Conservation (phyloP, 768 basidiomycete genomes). For the Candolleomyces eurysporus region DNA sequence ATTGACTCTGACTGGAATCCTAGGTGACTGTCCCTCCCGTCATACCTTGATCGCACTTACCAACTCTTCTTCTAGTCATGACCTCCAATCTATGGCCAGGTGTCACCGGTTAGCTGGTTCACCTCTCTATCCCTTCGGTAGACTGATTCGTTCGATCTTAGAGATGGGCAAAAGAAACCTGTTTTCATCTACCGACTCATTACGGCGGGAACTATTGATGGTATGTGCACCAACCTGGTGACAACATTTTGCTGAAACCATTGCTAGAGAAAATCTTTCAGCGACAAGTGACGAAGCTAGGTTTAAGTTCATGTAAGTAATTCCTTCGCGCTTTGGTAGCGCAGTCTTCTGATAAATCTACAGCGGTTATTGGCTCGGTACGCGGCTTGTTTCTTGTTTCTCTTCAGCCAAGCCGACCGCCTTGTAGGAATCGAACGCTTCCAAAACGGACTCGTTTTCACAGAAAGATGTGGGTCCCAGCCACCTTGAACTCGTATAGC, state of each 20-base stretch:
- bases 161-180: constrained; percentile 90
- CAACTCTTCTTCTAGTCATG: constrained; percentile 48
- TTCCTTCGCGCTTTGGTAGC: background rate
- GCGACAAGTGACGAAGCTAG: constrained; percentile 91
- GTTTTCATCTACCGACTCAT: constrained; percentile 89
- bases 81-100: constrained; percentile 96
- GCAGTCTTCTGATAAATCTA: background rate
- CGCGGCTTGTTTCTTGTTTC: constrained; percentile 9
- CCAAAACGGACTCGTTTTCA: constrained; percentile 84
- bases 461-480: constrained; percentile 67
- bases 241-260: background rate
- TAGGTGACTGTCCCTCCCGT: constrained; percentile 42
- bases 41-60: background rate
- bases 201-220: constrained; percentile 89
- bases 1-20: constrained; percentile 96
- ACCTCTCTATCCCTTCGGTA: constrained; percentile 7
- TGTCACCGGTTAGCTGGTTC: constrained; percentile 70
- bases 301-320: constrained; percentile 77
- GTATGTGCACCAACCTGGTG: constrained; percentile 29
- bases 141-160: constrained; percentile 26
- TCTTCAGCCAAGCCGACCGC: constrained; percentile 1
- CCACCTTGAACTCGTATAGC: background rate
- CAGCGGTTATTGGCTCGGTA: constrained; percentile 75
- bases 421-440: constrained; percentile 34
- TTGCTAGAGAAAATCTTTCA: constrained; percentile 84